Conservation (phyloP, 169 alveolate genomes). For the Theileria orientalis region DNA sequence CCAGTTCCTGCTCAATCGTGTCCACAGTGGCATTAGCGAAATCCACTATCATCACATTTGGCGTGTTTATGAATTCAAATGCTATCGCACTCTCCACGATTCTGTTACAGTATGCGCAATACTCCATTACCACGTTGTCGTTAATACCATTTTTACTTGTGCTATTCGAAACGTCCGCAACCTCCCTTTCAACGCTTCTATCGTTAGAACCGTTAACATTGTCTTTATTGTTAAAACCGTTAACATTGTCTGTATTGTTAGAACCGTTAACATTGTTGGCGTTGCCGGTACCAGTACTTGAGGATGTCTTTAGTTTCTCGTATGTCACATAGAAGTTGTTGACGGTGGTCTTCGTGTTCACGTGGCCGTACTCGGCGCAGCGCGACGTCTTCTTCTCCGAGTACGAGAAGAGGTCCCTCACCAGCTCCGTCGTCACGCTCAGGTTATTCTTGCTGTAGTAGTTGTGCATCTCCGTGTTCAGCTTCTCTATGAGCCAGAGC, state of each 20-base stretch:
- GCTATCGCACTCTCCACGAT: conserved; percentile 8
- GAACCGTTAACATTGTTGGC: too few species aligned
- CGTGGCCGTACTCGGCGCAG: conserved; percentile 41
- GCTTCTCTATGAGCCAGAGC: conserved; percentile 57
- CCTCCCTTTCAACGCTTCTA: not conserved
- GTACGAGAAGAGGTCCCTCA: conserved; percentile 48
- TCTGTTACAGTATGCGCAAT: conserved; percentile 33
- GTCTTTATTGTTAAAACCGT: not conserved
- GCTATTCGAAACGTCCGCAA: not conserved
- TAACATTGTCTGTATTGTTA: not conserved
- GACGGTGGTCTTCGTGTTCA: not conserved
- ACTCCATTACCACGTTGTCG: conserved; percentile 25
- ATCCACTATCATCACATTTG: conserved; percentile 43
- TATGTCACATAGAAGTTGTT: conserved; percentile 44
- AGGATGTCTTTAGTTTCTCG: not conserved
- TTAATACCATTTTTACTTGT: not conserved
- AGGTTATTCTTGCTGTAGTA: conserved; percentile 9
- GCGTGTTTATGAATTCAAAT: conserved; percentile 5
- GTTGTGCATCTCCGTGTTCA: conserved; percentile 48
- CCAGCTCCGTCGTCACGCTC: not conserved
- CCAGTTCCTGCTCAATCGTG: conserved; percentile 9
- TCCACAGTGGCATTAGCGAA: conserved; percentile 16
- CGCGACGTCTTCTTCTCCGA: conserved; percentile 19
- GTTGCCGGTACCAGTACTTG: not conserved
- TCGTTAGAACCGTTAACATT: too few species aligned